Evolutionary conservation across 305 asterid genomes (phyloP), one percentile per base, ranked within the genome.

Genomic region (Rubia balearica): DNA sequence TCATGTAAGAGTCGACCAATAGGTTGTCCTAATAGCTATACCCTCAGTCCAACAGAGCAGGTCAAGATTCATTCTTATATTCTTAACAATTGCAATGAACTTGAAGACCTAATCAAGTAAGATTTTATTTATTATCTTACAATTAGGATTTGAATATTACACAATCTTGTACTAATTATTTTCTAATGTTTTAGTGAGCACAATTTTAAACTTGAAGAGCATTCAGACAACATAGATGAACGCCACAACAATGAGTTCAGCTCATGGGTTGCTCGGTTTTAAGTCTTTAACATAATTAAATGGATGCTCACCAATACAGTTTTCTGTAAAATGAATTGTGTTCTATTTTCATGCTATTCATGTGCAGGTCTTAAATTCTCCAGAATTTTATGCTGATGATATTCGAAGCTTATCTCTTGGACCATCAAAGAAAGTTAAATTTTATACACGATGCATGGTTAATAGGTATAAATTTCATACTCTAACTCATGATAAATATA

Each of bases 391-490:
- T 65, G 38, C 42, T n/a, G 6, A 13, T 2, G 57, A 49, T 9
- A 49, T 65, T 17, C 8, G 19, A 1, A 7, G 55, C 4, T 65
- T 65, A 4, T 5, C 56, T 8, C 11, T 41, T 0, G n/a, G 69
- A 1, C 69, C 27, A 17, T 5, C 4, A 7, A 41, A n/a, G n/a
- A 0, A 27, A 38, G n/a, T 65, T 17, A n/a, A 0, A 4, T 8
- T 0, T 13, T 65, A 65, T 17, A 41, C 53, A 2, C 36, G 53
- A 1, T 65, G 36, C 30, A 65, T 41, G n/a, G 33, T n/a, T 2
- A 65, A 65, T 65, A 53, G 69, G 16, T 65, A 65, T n/a, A 17
- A 14, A 22, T 65, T 41, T 40, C 69, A 41, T 14, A 65, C 33
- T 12, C 8, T 41, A 65, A 10, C 8, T 7, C 33, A 6, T 65